Conservation (phyloP, 257 asterid species). For the Cinchona pubescens region DNA sequence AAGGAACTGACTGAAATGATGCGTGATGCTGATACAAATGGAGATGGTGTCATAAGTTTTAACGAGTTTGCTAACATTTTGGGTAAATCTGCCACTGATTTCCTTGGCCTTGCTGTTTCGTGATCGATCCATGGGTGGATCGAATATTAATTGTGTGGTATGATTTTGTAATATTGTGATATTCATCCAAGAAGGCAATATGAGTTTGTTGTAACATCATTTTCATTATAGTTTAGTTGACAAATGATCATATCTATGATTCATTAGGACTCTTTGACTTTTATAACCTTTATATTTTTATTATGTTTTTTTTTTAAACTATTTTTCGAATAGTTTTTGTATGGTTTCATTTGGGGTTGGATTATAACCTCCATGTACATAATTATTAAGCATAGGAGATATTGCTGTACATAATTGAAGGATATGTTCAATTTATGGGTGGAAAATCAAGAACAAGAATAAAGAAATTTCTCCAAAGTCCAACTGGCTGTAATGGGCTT, state of each 20-base stretch:
- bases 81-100: constrained; percentile 47
- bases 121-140: not conserved
- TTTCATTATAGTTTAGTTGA: not conserved
- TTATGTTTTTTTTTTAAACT: not conserved
- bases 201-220: constrained; percentile 6
- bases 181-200: constrained; percentile 1
- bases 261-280: not conserved
- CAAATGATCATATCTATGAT: not conserved
- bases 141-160: not conserved
- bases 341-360: not conserved
- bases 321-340: not conserved
- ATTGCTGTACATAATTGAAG: not conserved
- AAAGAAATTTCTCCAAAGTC: not conserved
- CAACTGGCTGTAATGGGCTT: not conserved
- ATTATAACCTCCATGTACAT: not conserved
- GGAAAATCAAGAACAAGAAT: not conserved
- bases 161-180: not conserved
- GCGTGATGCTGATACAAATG: constrained; percentile 54
- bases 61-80: constrained; percentile 48
- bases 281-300: not conserved
- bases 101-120: constrained; percentile 39
- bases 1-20: constrained; percentile 40
- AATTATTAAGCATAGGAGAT: not conserved
- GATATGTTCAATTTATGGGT: not conserved
- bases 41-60: constrained; percentile 63